Conservation (phyloP, 2,329 filamentous ascomycete genomes). For the Neofusicoccum laricinum region DNA sequence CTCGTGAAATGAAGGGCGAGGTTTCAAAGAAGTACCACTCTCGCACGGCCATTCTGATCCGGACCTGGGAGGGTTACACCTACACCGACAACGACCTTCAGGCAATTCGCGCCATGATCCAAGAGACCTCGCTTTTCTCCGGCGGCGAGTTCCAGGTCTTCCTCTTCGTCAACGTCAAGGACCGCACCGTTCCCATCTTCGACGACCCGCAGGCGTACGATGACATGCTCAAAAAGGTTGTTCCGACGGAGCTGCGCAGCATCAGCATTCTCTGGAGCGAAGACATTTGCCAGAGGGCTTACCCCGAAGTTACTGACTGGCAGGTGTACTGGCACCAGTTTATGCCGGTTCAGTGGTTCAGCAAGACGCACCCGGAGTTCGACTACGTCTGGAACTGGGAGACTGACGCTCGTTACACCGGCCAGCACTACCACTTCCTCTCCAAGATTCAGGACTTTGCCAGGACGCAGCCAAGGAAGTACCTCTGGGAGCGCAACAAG, state of each 20-base stretch:
- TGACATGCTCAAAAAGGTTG: conserved; percentile 57
- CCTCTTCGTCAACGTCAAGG: conserved; percentile 50
- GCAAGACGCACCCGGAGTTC: conserved; percentile 72
- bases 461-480: conserved; percentile 54
- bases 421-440: conserved; percentile 78
- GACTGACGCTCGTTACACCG: conserved; percentile 74
- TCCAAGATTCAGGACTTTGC: conserved; percentile 59
- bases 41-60: conserved; percentile 46
- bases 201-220: conserved; percentile 59
- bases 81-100: conserved; percentile 48
- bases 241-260: conserved; percentile 67
- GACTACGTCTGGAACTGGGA: conserved; percentile 85
- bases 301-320: conserved; percentile 48
- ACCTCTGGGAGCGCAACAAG: conserved; percentile 58
- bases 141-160: conserved; percentile 50
- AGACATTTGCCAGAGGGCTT: conserved; percentile 46
- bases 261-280: conserved; percentile 76
- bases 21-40: conserved; percentile 35
- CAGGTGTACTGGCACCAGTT: conserved; percentile 59
- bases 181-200: conserved; percentile 57
- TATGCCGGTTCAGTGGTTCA: conserved; percentile 73
- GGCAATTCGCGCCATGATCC: conserved; percentile 45
- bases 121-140: conserved; percentile 44
- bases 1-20: neutral
- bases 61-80: conserved; percentile 46